Conservation (phyloP, 148 eudicot species). For the Beta vulgaris region DNA sequence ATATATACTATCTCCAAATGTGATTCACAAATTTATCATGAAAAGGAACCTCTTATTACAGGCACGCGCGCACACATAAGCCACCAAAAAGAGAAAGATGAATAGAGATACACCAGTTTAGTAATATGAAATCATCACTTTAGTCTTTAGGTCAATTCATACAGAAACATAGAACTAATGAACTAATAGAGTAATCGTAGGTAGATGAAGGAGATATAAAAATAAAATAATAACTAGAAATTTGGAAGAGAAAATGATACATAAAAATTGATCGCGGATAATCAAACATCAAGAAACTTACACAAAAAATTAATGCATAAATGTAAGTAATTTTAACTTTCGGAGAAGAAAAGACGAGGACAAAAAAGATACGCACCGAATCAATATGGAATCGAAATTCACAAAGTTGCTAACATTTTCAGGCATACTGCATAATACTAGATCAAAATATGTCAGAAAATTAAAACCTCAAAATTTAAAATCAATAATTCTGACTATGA, state of each 20-base stretch:
- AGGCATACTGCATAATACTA: conserved; percentile 76
- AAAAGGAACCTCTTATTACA: no score
- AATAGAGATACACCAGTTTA: neutral
- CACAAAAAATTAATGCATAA: neutral
- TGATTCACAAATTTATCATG: no score
- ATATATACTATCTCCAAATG: no score
- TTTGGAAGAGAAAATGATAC: neutral
- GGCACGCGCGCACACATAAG: neutral
- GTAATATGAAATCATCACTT: neutral
- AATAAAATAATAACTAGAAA: neutral
- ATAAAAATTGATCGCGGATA: neutral
- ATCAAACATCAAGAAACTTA: conserved; percentile 6
- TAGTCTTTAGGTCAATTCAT: neutral
- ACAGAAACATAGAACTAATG: neutral
- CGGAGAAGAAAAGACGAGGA: neutral
- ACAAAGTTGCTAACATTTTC: conserved; percentile 79
- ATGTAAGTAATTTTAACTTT: neutral
- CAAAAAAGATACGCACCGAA: conserved; percentile 45
- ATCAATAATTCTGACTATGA: neutral
- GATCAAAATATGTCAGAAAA: conserved; percentile 1
- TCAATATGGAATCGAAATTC: conserved; percentile 60
- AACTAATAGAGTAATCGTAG: neutral
- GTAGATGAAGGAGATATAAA: neutral
- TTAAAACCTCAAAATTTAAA: neutral
- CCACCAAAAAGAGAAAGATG: neutral